Evolutionary conservation across 129 eudicot genomes (phyloP).

Genomic region (Flaveria robusta): DNA sequence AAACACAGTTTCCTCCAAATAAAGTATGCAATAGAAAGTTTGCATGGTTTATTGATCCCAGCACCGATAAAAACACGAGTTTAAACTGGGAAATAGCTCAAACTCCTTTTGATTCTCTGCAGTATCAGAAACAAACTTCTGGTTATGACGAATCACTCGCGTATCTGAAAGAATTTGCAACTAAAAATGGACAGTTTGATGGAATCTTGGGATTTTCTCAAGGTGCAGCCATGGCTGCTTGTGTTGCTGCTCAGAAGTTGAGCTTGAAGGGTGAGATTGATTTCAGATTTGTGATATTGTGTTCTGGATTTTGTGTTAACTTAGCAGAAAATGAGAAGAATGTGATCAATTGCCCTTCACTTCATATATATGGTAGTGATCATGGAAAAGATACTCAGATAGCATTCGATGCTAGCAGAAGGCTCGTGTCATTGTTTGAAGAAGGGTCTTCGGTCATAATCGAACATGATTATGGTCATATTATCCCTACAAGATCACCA

Average conservation of each 20-base stretch:
- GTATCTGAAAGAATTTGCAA: constrained; percentile 51
- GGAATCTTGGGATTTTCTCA: constrained; percentile 96
- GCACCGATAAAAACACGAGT: constrained; percentile 26
- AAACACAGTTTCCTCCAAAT: constrained; percentile 42
- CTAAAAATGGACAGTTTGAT: constrained; percentile 69
- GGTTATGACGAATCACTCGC: constrained; percentile 72
- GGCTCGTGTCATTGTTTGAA: constrained; percentile 70
- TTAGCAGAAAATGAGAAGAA: constrained; percentile 37
- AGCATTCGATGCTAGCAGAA: constrained; percentile 59
- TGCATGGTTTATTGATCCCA: constrained; percentile 75
- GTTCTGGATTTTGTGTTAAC: constrained; percentile 82
- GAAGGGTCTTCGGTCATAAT: constrained; percentile 62
- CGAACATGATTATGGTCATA: constrained; percentile 88
- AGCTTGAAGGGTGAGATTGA: constrained; percentile 54
- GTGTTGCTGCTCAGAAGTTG: constrained; percentile 50
- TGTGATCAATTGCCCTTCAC: constrained; percentile 74
- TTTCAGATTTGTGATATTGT: constrained; percentile 71
- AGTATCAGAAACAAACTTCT: constrained; percentile 76
- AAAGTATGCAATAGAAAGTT: constrained; percentile 62
- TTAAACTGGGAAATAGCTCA: constrained; percentile 61
- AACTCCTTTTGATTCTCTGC: constrained; percentile 68
- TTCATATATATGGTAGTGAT: constrained; percentile 76
- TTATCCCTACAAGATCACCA: constrained; percentile 88
- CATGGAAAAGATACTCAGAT: constrained; percentile 82
- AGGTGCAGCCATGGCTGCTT: constrained; percentile 98